Evolutionary conservation across 345 rosid genomes (phyloP).

Genomic region (Ceriops decandra): DNA sequence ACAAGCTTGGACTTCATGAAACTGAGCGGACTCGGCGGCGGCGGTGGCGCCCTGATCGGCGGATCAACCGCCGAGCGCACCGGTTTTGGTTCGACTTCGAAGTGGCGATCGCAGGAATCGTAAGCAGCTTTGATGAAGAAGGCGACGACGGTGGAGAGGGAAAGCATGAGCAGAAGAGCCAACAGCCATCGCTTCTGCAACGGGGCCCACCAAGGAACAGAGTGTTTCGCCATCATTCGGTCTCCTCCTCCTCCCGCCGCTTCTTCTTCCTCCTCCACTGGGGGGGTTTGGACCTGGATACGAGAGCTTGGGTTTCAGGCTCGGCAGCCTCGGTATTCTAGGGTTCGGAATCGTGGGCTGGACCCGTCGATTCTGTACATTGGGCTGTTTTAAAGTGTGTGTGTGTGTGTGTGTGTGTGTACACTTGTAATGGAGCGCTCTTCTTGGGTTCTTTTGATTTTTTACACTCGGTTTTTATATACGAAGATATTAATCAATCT

Average conservation of each 20-base stretch:
- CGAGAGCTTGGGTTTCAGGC: neutral
- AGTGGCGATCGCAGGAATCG: conserved; percentile 36
- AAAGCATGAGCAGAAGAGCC: conserved; percentile 38
- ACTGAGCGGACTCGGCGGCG: conserved; percentile 36
- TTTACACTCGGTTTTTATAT: too few relatives aligned
- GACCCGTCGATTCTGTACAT: too few relatives aligned
- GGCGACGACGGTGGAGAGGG: conserved; percentile 31
- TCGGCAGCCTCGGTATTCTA: conserved; percentile 5
- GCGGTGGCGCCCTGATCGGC: conserved; percentile 2
- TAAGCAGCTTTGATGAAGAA: conserved; percentile 37
- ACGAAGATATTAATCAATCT: too few relatives aligned
- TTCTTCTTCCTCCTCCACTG: neutral
- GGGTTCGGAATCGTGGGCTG: too few relatives aligned
- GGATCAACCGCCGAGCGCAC: neutral
- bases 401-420: too few relatives aligned
- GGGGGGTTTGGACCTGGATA: neutral
- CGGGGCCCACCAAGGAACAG: conserved; percentile 26
- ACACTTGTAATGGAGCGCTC: too few relatives aligned
- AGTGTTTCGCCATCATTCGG: conserved; percentile 38
- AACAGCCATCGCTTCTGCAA: conserved; percentile 40
- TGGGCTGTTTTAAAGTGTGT: too few relatives aligned
- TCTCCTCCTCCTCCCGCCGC: neutral
- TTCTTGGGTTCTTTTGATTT: too few relatives aligned
- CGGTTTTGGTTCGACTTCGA: conserved; percentile 3
- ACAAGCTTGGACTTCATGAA: conserved; percentile 50